Base-by-base conservation (phyloP, 306 rosid species). In the Lathyrus aphaca region DNA sequence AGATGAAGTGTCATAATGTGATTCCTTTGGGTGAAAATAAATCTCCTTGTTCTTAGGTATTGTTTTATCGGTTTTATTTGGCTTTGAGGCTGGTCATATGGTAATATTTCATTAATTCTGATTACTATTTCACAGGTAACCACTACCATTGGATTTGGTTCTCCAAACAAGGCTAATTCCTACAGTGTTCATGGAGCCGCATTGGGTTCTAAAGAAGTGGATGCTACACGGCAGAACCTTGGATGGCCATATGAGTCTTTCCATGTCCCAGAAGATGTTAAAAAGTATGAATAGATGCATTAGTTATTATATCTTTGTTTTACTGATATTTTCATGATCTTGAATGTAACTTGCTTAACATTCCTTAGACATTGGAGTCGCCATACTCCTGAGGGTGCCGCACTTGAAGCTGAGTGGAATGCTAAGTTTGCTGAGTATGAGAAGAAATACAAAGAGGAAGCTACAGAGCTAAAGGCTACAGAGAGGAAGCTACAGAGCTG, bases 171-270 rank as follows among this genome's bases (percentile, higher is more conserved):
- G 84, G 87, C 99, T 46, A n/a, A n/a, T n/a, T n/a, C n/a, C n/a
- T n/a, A n/a, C n/a, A n/a, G n/a, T n/a, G n/a, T n/a, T n/a, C n/a
- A 94, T 29, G 96, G 99, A 62, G 82, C 87, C 71, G 99, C 99
- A 65, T 74, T 94, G 56, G 99, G 99, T 75, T 79, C 92, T 66
- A 91, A 94, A 82, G 99, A 94, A 89, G 97, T 94, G 32, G 99
- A 91, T 71, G 99, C 99, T 11, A 94, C 97, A 9, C 84, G 99
- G 85, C 56, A 91, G 91, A 94, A 91, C 82, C 92, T 94, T 63
- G 97, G 91, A 76, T 94, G 99, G 99, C 99, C 99, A 73, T 87
- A 54, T 57, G 99, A 94, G 76, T 96, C 99, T 37, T 94, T 94
- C 96, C 99, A 94, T 37, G 99, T 91, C 56, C 97, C 99, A 11